Percentiles rank a stretch among this genome's conserved stretches.
Conservation (phyloP, 1,284 basidiomycete species). For the Cutaneotrichosporon arboriforme region DNA sequence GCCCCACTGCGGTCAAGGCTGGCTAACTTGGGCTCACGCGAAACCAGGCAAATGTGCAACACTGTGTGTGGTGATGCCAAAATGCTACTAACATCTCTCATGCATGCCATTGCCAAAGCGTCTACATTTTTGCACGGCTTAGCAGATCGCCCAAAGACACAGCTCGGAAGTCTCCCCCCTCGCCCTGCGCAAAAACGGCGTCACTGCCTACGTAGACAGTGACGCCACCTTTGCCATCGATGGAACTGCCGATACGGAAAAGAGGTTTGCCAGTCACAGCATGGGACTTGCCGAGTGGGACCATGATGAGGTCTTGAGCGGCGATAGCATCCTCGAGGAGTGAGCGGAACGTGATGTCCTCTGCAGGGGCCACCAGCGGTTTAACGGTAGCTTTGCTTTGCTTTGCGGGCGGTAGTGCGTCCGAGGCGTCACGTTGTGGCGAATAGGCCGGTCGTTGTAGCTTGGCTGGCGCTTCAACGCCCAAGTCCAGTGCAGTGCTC, state of each 20-base stretch:
- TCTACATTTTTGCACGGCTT: not conserved
- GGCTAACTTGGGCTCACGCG: too few species aligned
- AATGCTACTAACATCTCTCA: too few species aligned
- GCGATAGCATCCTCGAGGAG: constrained; percentile 85
- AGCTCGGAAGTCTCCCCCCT: constrained; percentile 40
- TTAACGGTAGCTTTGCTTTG: too few species aligned
- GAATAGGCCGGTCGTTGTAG: constrained; percentile 60
- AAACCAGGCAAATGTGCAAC: too few species aligned
- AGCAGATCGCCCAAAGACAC: constrained; percentile 42
- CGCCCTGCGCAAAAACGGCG: constrained; percentile 42
- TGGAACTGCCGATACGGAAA: constrained; percentile 69
- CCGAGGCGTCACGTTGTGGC: constrained; percentile 29
- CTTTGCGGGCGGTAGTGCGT: too few species aligned
- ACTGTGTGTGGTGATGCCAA: too few species aligned
- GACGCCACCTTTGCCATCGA: constrained; percentile 77
- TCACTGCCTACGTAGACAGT: constrained; percentile 57
- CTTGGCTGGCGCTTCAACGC: constrained; percentile 61
- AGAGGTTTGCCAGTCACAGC: constrained; percentile 76
- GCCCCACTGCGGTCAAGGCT: too few species aligned
- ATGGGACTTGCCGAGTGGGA: constrained; percentile 77
- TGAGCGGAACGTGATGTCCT: constrained; percentile 77
- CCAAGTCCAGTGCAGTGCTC: constrained; percentile 82
- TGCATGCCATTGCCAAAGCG: too few species aligned
- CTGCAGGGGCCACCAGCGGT: not conserved
- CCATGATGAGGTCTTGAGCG: constrained; percentile 75